Evolutionary conservation across 192 early-diverging fungal genomes (phyloP).

Genomic region (Backusella psychrophila): DNA sequence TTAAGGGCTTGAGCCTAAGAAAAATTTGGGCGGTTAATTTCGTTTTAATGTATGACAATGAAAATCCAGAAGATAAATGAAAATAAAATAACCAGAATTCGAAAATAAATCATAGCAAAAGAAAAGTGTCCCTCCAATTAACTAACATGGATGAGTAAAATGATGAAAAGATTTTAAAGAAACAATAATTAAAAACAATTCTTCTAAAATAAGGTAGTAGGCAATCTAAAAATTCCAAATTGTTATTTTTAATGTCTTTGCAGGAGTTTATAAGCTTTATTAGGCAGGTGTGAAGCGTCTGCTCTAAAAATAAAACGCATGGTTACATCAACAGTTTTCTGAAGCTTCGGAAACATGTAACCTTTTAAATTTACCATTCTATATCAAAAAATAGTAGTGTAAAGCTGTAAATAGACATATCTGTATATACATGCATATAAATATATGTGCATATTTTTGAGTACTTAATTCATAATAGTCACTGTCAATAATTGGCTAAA

Average conservation of each 20-base stretch:
- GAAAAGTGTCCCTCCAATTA: not conserved
- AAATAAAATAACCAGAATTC: not conserved
- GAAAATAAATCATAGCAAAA: not conserved
- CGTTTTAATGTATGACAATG: not conserved
- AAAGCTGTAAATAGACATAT: not conserved
- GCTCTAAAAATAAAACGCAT: not conserved
- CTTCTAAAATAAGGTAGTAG: not conserved
- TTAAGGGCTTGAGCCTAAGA: not conserved
- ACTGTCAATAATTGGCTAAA: not conserved
- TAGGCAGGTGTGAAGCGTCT: not conserved
- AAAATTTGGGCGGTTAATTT: not conserved
- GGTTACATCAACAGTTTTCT: conserved; percentile 7
- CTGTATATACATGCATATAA: not conserved
- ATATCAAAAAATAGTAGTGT: not conserved
- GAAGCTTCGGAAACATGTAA: conserved; percentile 6
- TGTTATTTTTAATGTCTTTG: conserved; percentile 1
- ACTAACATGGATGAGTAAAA: not conserved
- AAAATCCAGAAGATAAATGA: not conserved
- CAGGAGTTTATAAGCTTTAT: not conserved
- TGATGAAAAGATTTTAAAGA: not conserved
- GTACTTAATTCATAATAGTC: not conserved
- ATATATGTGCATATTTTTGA: not conserved
- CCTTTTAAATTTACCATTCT: not conserved
- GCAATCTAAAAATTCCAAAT: not conserved
- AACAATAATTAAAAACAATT: not conserved